Base-by-base conservation (phyloP, 805 yeast genomes). In the Cyberlindnera galapagoensis region DNA sequence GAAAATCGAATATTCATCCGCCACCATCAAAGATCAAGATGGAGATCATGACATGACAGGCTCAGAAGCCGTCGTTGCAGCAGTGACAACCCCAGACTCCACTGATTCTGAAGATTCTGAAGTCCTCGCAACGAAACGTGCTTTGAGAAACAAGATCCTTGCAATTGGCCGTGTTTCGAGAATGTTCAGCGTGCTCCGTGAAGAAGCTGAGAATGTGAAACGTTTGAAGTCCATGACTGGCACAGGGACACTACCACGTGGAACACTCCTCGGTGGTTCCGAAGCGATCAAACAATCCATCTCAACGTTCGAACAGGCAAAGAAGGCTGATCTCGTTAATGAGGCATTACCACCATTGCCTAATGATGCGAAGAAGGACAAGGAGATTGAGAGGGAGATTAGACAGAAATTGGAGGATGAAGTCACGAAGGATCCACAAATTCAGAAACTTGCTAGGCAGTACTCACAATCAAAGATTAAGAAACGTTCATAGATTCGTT, bases 101-200 rank as follows among this genome's bases (percentile, higher is more conserved):
- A n/a, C 12, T 7, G 24, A 21, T 21, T 12, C 11, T 21, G 24
- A 21, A 8, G 24, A 13, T 11, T 21, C 24, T 21, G 24, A 12
- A 6, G 24, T 21, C n/a, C n/a, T n/a, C 25, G 51, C 59, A 9
- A 50, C 57, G 45, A 63, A 69, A 42, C 62, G 71, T 44, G 79
- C 85, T 2, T 63, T 87, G 38, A 72, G 90, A 42, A 87, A 84
- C 59, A 90, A 90, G 66, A 83, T 92, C 32, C 60, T 90, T 48
- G 97, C 97, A 10, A 92, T 90, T 58, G 97, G 97, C n/a, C 74
- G 95, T 44, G 85, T 90, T 44, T 80, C 95, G 16, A 72, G 96
- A 36, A 85, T 90, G 94, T 88, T 82, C 60, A 80, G 78, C 41
- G 80, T 88, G 7, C 66, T 90, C 47, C 71, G 97, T 44, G 87